Conservation (phyloP, 2,329 filamentous ascomycete genomes). For the Colletotrichum sp. region DNA sequence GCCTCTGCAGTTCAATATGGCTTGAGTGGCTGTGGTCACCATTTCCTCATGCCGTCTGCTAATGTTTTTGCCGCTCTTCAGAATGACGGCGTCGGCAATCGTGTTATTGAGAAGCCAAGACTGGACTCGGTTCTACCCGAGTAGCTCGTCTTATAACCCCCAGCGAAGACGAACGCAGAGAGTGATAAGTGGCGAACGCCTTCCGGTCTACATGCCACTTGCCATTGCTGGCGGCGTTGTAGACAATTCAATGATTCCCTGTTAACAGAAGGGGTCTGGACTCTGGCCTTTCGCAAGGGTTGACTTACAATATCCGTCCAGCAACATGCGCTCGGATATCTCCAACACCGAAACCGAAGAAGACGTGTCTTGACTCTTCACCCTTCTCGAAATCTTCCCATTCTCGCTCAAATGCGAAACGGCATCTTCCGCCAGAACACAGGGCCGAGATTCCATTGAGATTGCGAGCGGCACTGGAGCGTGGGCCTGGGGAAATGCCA, state of each 20-base stretch:
- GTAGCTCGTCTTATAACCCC: not conserved
- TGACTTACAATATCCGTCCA: rapidly evolving
- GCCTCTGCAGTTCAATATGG: not conserved
- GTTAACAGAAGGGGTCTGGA: not conserved
- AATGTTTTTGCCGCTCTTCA: not conserved
- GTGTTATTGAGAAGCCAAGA: not conserved
- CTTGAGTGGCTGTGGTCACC: not conserved
- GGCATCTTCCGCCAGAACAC: not conserved
- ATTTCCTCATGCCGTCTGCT: not conserved
- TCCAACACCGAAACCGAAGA: not conserved
- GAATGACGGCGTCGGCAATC: not conserved
- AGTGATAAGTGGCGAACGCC: rapidly evolving
- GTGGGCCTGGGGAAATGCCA: not conserved
- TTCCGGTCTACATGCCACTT: not conserved
- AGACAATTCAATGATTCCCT: not conserved
- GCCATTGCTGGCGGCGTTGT: rapidly evolving
- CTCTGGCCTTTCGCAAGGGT: not conserved
- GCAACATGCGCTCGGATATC: not conserved
- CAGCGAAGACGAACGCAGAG: not conserved
- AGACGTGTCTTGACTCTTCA: not conserved
- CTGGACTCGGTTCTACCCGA: not conserved
- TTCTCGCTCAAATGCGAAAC: not conserved
- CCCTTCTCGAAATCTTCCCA: not conserved
- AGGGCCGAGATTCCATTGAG: not conserved
- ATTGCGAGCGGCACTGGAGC: not conserved